Base-by-base conservation (phyloP, 805 yeast species). In the Kodamaea leandrae region DNA sequence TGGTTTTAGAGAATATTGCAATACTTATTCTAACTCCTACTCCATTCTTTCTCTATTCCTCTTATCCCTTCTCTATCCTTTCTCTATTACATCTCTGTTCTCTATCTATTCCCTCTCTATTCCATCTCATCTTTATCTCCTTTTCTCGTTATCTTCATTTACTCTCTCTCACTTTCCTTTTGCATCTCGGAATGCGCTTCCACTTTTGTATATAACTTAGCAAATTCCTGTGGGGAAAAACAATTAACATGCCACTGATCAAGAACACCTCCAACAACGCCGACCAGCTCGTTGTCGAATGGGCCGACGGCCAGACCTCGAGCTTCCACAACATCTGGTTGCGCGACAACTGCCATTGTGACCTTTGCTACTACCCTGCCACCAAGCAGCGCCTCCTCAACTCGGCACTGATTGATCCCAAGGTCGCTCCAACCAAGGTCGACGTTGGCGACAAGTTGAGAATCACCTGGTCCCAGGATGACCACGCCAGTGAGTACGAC, bases 321-420 rank as follows among this genome's bases (percentile, higher is more conserved):
- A 12, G 15, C 14, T 48, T 16, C 42, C 79, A 77, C 52, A 55
- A 72, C 53, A 68, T 82, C 34, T 82, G 86, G 86, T 64, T 82
- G 14, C 64, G 87, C 35, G 87, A 82, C 56, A 71, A 74, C 50
- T 82, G 87, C 49, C 82, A 73, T 46, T 81, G 85, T 47, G 57
- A 61, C 8, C 48, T 65, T 20, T 80, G 85, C 57, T 78, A 68
- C 58, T 80, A 74, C 52, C 60, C 70, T 3, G 52, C 61, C 35
- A 82, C 87, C 24, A 77, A 75, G 50, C 87, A 82, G 57, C 60
- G 86, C 37, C 59, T 80, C 17, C 65, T 77, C 36, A 76, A 80
- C 50, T 74, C 83, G 10, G 77, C 77, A 48, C 55, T 57, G 21
- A 70, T 72, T 34, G 54, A 62, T 39, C 57, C 50, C 24, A 58